Base-by-base conservation (phyloP, 192 early-diverging fungal genomes). In the Coemansia sp. region DNA sequence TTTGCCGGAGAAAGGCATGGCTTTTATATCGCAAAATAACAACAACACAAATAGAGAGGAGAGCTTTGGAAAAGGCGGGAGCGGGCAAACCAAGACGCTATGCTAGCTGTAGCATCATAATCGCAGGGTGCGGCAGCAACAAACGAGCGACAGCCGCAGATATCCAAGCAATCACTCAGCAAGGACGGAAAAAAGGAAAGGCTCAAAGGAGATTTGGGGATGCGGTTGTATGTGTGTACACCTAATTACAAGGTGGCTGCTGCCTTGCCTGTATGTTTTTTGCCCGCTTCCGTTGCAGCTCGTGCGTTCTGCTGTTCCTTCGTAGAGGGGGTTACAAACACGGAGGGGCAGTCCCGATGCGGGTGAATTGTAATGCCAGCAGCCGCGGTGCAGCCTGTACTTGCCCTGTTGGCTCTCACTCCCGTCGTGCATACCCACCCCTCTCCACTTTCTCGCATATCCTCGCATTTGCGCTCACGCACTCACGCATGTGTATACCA, bases 321-420 rank as follows among this genome's bases (percentile, higher is more conserved):
- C 41, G 29, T 6, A 19, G 51, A 22, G 35, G 27, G 49, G 47
- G 48, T 52, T 52, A 35, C 24, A n/a, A 38, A 61, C 60, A 35
- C 29, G 35, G 60, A 61, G 49, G 47, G 60, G 50, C 11, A 59
- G 51, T 14, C 19, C 54, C 35, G 29, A 61, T 52, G 32, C 45
- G 32, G 32, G 60, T 61, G 60, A 49, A 61, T 61, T 35, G 60
- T 61, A 38, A 52, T 26, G 19, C 60, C 13, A 52, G 24, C 59
- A 49, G 59, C 39, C 20, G 38, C 47, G 43, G 43, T 60, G 47
- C 60, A 57, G 55, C 37, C 29, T 39, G 37, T 22, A 7, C 18
- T 19, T 57, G 35, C 55, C 27, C 55, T 22, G 55, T 20, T 57
- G 55, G 55, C 55, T 57, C 55, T 57, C 55, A 39, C 55, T 57